These are phyloP conservation scores for Litchi chinensis DNA, from an alignment of 345 rosid genomes.

Conservation along the genomic window DNA sequence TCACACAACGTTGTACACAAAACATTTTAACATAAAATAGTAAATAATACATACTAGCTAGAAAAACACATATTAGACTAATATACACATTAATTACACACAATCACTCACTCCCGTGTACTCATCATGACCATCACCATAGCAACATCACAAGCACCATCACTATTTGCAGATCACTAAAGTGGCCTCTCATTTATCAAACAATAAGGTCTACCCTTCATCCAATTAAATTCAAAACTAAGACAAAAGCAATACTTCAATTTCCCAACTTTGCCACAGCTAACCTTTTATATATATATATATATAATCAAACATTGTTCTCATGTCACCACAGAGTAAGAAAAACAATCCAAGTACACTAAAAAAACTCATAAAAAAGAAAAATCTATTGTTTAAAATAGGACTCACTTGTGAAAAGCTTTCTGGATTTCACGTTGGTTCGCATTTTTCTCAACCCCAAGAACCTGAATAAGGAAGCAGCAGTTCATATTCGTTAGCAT, in stretches of 20 bases:
- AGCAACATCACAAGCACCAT: background rate
- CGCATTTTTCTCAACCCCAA: constrained; percentile 82
- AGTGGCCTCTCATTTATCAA: background rate
- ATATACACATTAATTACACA: background rate
- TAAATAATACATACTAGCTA: background rate
- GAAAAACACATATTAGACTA: background rate
- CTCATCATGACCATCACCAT: background rate
- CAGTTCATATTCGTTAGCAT: background rate
- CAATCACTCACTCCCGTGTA: background rate
- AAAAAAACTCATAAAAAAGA: background rate
- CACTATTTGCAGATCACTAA: background rate
- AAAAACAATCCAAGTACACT: background rate
- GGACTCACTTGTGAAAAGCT: constrained; percentile 90
- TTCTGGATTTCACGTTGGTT: constrained; percentile 93
- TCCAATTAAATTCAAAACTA: background rate
- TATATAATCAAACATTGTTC: background rate
- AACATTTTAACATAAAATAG: background rate
- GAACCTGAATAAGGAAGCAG: constrained; percentile 52
- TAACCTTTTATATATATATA: background rate
- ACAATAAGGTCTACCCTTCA: background rate
- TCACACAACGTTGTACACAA: background rate
- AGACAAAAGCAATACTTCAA: background rate
- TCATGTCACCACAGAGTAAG: background rate
- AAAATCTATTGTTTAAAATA: background rate
- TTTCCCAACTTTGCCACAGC: background rate